These are phyloP conservation scores for Termitomyces bulborhizus DNA, from an alignment of 768 basidiomycete species.

Conservation along the genomic window DNA sequence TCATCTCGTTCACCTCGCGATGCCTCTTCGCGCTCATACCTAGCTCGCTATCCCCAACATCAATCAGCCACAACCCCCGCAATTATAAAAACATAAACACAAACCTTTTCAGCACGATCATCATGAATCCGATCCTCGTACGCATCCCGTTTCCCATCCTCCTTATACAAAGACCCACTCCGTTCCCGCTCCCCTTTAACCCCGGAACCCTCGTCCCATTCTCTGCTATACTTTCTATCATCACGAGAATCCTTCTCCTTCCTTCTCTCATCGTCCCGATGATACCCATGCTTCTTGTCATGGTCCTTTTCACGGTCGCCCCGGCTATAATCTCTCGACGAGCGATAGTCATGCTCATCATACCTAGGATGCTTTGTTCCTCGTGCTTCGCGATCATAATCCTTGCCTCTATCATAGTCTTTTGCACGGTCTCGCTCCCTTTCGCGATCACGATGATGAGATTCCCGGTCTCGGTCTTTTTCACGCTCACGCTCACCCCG, in stretches of 20 bases:
- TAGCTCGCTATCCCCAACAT: conserved; percentile 36
- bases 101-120: conserved; percentile 66
- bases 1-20: conserved; percentile 50
- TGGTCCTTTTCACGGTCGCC: conserved; percentile 31
- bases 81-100: not conserved
- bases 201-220: conserved; percentile 39
- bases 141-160: conserved; percentile 44
- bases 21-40: conserved; percentile 44
- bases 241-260: conserved; percentile 45
- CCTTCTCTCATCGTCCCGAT: conserved; percentile 50
- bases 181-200: conserved; percentile 26
- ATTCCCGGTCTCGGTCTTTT: conserved; percentile 27
- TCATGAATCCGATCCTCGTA: conserved; percentile 44
- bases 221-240: conserved; percentile 30
- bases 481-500: conserved; percentile 35
- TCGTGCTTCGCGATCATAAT: conserved; percentile 30
- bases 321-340: conserved; percentile 34
- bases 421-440: conserved; percentile 25
- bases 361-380: conserved; percentile 42
- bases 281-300: conserved; percentile 35
- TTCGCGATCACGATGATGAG: conserved; percentile 25
- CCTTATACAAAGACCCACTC: conserved; percentile 30
- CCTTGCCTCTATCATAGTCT: conserved; percentile 16
- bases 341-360: conserved; percentile 41
- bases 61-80: conserved; percentile 7